Conservation (phyloP, 176 grass and related monocot genomes). For the Oryza meyeriana region DNA sequence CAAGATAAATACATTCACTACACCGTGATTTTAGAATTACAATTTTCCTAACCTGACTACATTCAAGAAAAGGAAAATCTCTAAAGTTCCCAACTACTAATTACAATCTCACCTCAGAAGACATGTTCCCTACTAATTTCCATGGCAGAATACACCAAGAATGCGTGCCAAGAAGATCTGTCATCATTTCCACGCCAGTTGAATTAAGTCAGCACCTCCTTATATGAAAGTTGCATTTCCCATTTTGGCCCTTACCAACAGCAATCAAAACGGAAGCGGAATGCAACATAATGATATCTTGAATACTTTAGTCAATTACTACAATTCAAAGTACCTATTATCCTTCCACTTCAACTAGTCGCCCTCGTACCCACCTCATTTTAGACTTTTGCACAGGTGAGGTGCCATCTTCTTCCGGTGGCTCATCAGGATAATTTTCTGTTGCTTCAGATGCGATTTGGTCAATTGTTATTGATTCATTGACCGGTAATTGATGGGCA, state of each 20-base stretch:
- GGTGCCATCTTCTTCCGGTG: constrained; percentile 3
- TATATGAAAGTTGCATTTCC: neutral
- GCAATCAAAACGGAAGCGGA: constrained; percentile 9
- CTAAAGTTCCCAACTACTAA: constrained; percentile 22
- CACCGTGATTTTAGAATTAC: neutral
- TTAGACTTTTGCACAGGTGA: constrained; percentile 33
- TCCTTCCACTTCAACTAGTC: constrained; percentile 46
- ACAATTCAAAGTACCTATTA: neutral
- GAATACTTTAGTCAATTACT: neutral
- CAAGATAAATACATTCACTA: neutral
- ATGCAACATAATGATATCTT: neutral
- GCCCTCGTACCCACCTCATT: constrained; percentile 63
- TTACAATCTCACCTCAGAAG: constrained; percentile 1
- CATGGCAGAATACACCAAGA: neutral
- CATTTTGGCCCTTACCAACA: neutral
- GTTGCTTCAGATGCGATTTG: constrained; percentile 12
- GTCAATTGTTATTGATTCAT: constrained; percentile 17
- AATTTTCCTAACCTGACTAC: neutral
- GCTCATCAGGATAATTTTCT: neutral
- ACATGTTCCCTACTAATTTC: neutral
- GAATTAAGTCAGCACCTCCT: neutral
- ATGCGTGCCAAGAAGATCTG: neutral
- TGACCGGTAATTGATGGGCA: constrained; percentile 7
- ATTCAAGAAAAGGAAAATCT: neutral
- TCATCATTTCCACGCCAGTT: neutral